Base-by-base conservation (phyloP, 2,329 filamentous ascomycete genomes). In the Epichloe baconii region DNA sequence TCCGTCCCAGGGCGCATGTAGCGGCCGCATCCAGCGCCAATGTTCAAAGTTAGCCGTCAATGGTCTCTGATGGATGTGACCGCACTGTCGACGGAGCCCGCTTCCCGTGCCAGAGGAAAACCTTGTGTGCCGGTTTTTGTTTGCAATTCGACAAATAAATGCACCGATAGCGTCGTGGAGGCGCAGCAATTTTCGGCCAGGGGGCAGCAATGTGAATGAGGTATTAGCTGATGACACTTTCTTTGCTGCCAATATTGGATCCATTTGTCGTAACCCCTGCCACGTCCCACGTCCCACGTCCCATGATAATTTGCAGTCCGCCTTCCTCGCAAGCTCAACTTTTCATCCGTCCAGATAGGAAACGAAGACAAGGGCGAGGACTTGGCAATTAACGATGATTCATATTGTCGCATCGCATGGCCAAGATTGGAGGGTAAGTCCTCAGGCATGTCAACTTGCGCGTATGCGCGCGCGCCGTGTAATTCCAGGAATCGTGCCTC, bases 211-310 rank as follows among this genome's bases (percentile, higher is more conserved):
- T 46, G n/a, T 3, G 5, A 34, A 36, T 12, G 17, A 37, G n/a
- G 42, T n/a, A 21, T 1, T 21, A 43, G 43, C 43, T 52, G 10
- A 37, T 3, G 36, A 21, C 15, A 42, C 41, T 10, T 43, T 42
- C 6, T 37, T 44, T 42, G 19, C 42, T 44, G 34, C 48, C 19
- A 45, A 50, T 45, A 34, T 45, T 49, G 44, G 17, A 37, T 23
- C 36, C 36, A 38, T 42, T 46, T 19, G 35, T 21, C 34, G 23
- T 37, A 49, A 49, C 11, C 50, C 50, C 47, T 52, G 50, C 34
- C 34, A 7, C 14, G 14, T 23, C 34, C 31, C 11, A 31, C 14
- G 14, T 21, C 38, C 31, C 11, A 19, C 14, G 14, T 23, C 38
- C 31, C 11, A 19, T 17, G 38, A 14, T 5, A 12, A 47, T 51